These are phyloP conservation scores for Peronospora destructor DNA, from an alignment of 352 stramenopile genomes.

Conservation along the genomic window DNA sequence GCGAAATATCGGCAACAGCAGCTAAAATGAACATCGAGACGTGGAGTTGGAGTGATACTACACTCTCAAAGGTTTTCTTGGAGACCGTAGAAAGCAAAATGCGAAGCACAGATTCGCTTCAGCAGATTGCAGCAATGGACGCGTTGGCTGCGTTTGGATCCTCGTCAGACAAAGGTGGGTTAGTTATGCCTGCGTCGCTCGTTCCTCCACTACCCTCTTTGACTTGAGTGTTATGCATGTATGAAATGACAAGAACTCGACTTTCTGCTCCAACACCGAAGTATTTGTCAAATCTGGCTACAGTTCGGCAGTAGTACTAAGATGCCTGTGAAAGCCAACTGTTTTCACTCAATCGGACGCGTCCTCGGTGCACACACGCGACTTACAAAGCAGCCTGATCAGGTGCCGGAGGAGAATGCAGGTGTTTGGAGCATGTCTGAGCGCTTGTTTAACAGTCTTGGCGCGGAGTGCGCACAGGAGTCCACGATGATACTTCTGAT, in stretches of 20 bases:
- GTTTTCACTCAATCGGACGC: conserved; percentile 54
- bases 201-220: neutral
- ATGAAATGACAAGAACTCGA: conserved; percentile 45
- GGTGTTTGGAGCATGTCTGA: conserved; percentile 61
- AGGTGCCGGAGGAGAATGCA: conserved; percentile 48
- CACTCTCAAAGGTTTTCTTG: conserved; percentile 74
- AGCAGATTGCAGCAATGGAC: conserved; percentile 84
- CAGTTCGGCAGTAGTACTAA: conserved; percentile 51
- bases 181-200: neutral
- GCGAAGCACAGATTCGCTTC: conserved; percentile 46
- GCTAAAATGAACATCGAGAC: conserved; percentile 57
- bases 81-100: conserved; percentile 64
- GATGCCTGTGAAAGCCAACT: conserved; percentile 70
- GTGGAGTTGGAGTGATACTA: conserved; percentile 71
- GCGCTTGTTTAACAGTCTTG: conserved; percentile 57
- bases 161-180: conserved; percentile 70
- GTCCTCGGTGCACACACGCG: conserved; percentile 49
- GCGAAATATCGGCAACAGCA: conserved; percentile 64
- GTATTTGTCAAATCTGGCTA: conserved; percentile 54
- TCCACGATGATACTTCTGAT: conserved; percentile 65
- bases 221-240: conserved; percentile 1
- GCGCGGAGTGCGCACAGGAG: conserved; percentile 42
- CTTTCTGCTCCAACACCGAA: conserved; percentile 63
- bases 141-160: conserved; percentile 70
- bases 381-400: conserved; percentile 26